These are phyloP conservation scores for Musa troglodytarum DNA, from an alignment of 176 grass and related monocot genomes.

Conservation along the genomic window DNA sequence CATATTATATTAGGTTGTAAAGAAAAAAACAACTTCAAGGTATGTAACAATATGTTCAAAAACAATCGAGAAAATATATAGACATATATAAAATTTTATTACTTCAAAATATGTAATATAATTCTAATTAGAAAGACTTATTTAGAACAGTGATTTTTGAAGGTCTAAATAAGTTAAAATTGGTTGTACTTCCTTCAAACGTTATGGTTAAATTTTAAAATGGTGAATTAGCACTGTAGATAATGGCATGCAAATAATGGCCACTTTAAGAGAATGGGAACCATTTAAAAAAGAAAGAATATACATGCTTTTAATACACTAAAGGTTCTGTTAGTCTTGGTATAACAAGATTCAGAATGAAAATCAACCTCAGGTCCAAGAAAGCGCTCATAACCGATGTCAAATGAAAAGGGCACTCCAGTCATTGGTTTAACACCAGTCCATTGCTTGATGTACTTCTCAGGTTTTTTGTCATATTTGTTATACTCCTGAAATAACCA, in stretches of 20 bases:
- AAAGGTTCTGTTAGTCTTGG: background rate
- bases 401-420: slow-evolving; percentile 74
- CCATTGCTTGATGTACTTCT: slow-evolving; percentile 91
- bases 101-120: too few species aligned
- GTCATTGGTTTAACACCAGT: slow-evolving; percentile 75
- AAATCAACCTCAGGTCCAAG: slow-evolving; percentile 93
- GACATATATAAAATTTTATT: too few species aligned
- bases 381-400: slow-evolving; percentile 95
- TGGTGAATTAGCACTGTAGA: background rate
- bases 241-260: background rate
- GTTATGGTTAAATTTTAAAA: background rate
- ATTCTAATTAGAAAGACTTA: background rate
- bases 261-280: background rate
- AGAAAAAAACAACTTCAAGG: too few species aligned
- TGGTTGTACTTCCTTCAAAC: background rate
- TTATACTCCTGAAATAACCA: slow-evolving; percentile 62
- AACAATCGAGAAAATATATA: too few species aligned
- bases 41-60: too few species aligned
- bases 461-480: slow-evolving; percentile 82
- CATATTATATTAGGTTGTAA: too few species aligned
- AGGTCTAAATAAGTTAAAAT: background rate
- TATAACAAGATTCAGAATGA: slow-evolving; percentile 8
- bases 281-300: background rate
- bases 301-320: background rate
- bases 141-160: background rate